Evolutionary conservation across 163 green algal genomes (phyloP).

Genomic region (Scenedesmus sp.): DNA sequence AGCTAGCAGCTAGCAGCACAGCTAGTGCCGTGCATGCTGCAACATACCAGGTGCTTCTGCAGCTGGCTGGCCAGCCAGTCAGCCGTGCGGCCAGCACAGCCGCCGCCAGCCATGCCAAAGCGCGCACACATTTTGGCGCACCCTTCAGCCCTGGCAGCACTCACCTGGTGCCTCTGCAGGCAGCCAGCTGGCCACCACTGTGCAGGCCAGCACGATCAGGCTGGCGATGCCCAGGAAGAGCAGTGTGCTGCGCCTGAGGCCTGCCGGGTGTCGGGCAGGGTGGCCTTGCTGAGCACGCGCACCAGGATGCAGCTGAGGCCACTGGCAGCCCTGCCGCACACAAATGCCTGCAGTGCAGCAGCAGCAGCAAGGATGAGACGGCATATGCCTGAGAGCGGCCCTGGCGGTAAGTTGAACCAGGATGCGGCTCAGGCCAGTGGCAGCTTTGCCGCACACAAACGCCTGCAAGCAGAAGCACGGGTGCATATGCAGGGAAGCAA

Average conservation of each 20-base stretch:
- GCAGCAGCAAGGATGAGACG: no score
- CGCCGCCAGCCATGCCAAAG: no score
- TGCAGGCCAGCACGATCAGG: neutral
- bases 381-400: no score
- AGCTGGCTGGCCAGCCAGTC: no score
- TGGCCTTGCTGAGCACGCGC: neutral
- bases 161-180: neutral
- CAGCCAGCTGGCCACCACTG: neutral
- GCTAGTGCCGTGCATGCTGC: no score
- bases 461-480: no score
- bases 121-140: no score
- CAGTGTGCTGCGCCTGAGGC: neutral
- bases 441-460: neutral
- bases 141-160: no score
- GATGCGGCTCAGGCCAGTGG: neutral
- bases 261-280: neutral
- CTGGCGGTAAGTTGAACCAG: neutral
- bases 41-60: no score
- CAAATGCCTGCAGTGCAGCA: no score
- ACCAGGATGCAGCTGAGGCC: slow-evolving; percentile 1
- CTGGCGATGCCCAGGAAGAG: neutral
- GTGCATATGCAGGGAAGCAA: neutral
- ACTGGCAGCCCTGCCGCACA: neutral
- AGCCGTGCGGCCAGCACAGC: no score
- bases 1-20: no score